A percentile compares a stretch with the other conserved stretches of the same genome.
phyloP scores from a whole-genome alignment of 2,329 filamentous ascomycete species.

The Nectriaceae sp. region DNA sequence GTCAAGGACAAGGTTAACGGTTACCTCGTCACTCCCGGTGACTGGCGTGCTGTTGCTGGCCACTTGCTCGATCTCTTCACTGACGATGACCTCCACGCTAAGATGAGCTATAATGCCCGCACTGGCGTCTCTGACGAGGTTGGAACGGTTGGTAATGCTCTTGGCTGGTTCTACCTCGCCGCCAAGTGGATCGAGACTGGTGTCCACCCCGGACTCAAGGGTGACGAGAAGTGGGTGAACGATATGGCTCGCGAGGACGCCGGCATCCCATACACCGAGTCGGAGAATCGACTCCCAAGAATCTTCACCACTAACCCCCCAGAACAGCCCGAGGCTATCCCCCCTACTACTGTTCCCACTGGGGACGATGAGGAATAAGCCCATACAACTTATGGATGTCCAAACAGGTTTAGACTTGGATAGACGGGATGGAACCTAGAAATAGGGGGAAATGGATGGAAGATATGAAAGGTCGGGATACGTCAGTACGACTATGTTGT shows the following conservation, averaged over 20 bases:
- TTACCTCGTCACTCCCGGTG: slow-evolving; percentile 71
- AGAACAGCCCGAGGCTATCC: background rate
- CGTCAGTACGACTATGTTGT: background rate
- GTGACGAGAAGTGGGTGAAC: slow-evolving; percentile 49
- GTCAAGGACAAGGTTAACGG: slow-evolving; percentile 72
- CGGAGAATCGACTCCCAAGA: slow-evolving; percentile 62
- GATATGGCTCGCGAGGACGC: slow-evolving; percentile 54
- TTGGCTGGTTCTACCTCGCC: slow-evolving; percentile 78
- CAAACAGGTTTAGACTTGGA: background rate
- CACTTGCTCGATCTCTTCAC: slow-evolving; percentile 68
- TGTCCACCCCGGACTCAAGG: slow-evolving; percentile 49
- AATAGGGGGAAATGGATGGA: background rate
- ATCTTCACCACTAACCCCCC: slow-evolving; percentile 21
- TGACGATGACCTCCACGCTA: slow-evolving; percentile 62
- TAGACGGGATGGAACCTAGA: background rate
- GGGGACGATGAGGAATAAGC: background rate
- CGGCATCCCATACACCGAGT: slow-evolving; percentile 56
- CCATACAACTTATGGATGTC: background rate
- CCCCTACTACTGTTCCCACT: background rate
- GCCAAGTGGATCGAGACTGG: slow-evolving; percentile 62
- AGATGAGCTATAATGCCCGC: slow-evolving; percentile 66
- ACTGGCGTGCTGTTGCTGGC: slow-evolving; percentile 68
- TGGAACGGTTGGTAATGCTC: slow-evolving; percentile 75
- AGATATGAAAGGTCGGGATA: slow-evolving; percentile 1
- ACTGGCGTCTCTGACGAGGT: slow-evolving; percentile 78